Evolutionary conservation across 2,329 filamentous ascomycete species (phyloP).

Genomic region (Claviceps paspali): DNA sequence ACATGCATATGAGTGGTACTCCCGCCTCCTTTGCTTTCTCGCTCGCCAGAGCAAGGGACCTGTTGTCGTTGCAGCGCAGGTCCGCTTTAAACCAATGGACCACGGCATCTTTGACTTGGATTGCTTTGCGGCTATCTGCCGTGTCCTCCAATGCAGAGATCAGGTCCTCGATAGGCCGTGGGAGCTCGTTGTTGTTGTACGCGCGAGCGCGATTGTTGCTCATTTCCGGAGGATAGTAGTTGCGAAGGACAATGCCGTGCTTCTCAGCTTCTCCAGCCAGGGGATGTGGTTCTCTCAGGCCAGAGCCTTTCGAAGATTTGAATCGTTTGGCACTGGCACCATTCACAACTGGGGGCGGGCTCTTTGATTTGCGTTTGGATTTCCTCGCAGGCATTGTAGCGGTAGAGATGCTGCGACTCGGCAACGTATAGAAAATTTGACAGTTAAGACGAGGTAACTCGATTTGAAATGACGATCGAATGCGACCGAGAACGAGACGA

Average conservation of each 20-base stretch:
- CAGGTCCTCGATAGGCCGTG: slow-evolving; percentile 59
- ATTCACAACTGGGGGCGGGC: slow-evolving; percentile 10
- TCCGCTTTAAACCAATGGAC: slow-evolving; percentile 90
- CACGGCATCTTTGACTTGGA: slow-evolving; percentile 44
- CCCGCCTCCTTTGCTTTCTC: slow-evolving; percentile 48
- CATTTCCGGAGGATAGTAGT: slow-evolving; percentile 80
- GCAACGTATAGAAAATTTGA: neutral
- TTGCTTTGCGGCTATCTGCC: slow-evolving; percentile 30
- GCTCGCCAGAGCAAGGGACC: slow-evolving; percentile 49
- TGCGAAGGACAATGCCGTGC: slow-evolving; percentile 50
- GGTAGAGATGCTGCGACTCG: slow-evolving; percentile 1
- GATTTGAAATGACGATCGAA: neutral
- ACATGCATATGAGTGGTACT: slow-evolving; percentile 61
- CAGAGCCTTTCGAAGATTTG: slow-evolving; percentile 19
- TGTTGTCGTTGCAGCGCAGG: slow-evolving; percentile 60
- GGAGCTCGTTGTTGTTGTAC: slow-evolving; percentile 55
- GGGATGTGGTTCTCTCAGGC: slow-evolving; percentile 30
- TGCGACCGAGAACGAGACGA: neutral
- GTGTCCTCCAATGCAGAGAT: slow-evolving; percentile 47
- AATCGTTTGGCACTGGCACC: slow-evolving; percentile 17
- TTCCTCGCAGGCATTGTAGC: slow-evolving; percentile 15
- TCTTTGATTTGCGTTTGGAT: slow-evolving; percentile 15
- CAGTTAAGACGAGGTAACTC: neutral
- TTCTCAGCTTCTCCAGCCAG: slow-evolving; percentile 30
- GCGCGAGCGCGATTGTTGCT: slow-evolving; percentile 59